Percentiles rank a stretch among this genome's conserved stretches.
Conservation (phyloP, 805 yeast species). For the Helenozyma baotianmanensis region DNA sequence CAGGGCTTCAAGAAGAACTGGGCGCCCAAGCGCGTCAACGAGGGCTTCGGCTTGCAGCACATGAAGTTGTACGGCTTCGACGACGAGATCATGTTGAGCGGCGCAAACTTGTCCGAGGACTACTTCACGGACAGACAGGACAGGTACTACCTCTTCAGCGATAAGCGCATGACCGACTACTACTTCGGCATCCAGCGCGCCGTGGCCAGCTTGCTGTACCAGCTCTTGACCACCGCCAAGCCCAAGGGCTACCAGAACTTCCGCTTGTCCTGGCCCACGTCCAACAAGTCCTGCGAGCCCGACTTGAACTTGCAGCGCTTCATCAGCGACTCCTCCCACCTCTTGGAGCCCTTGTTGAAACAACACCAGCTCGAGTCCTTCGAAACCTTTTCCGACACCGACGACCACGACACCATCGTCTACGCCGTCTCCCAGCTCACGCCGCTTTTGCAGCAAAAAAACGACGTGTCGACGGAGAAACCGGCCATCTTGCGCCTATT, state of each 20-base stretch:
- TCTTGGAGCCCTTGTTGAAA: conserved; percentile 56
- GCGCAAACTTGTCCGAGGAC: conserved; percentile 88
- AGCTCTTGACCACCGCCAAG: conserved; percentile 43
- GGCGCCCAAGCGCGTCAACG: conserved; percentile 83
- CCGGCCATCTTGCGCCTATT: conserved; percentile 60
- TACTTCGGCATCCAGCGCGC: conserved; percentile 68
- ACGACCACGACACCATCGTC: conserved; percentile 55
- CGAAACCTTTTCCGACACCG: conserved; percentile 30
- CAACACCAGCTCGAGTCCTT: conserved; percentile 31
- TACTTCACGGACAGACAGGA: conserved; percentile 95
- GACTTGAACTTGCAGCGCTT: conserved; percentile 47
- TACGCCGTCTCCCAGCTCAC: conserved; percentile 91
- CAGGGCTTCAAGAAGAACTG: conserved; percentile 58
- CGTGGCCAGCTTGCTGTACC: conserved; percentile 67
- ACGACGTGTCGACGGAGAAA: conserved; percentile 71
- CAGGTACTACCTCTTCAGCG: conserved; percentile 72
- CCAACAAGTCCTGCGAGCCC: conserved; percentile 68
- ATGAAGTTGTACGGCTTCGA: conserved; percentile 97
- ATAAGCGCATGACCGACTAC: conserved; percentile 58
- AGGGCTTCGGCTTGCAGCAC: conserved; percentile 90
- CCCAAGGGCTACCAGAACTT: conserved; percentile 41
- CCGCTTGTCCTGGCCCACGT: conserved; percentile 66
- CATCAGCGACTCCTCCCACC: conserved; percentile 49
- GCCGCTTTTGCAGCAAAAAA: conserved; percentile 63
- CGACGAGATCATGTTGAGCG: conserved; percentile 79